These are phyloP conservation scores for Dothistroma pini DNA, from an alignment of 2,329 filamentous ascomycete species.

Conservation along the genomic window DNA sequence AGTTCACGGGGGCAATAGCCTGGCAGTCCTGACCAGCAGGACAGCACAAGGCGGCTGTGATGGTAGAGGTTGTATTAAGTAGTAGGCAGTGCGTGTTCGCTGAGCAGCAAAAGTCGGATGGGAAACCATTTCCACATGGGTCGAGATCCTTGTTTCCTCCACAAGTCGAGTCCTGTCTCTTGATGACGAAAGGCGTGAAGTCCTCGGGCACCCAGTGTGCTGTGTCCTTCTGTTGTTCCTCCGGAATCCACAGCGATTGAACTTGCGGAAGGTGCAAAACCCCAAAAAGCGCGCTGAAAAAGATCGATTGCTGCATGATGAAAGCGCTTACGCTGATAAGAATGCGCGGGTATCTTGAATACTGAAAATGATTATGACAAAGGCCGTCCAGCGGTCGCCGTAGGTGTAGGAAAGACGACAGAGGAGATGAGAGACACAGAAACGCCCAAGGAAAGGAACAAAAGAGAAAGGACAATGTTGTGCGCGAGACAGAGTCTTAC, in stretches of 20 bases:
- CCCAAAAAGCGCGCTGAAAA: constrained; percentile 32
- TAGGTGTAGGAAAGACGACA: constrained; percentile 7
- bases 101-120: constrained; percentile 65
- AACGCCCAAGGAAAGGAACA: constrained; percentile 10
- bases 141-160: constrained; percentile 45
- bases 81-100: constrained; percentile 52
- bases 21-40: constrained; percentile 56
- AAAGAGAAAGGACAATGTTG: constrained; percentile 6
- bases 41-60: constrained; percentile 69
- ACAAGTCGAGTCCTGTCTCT: constrained; percentile 43
- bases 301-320: constrained; percentile 14
- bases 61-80: constrained; percentile 59
- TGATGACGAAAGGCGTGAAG: constrained; percentile 19
- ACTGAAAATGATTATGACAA: constrained; percentile 3
- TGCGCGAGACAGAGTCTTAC: constrained; percentile 19
- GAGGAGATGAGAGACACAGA: constrained; percentile 14
- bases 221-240: constrained; percentile 14
- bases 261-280: constrained; percentile 19
- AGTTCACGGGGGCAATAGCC: constrained; percentile 62
- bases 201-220: constrained; percentile 19
- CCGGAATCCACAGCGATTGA: constrained; percentile 27
- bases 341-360: constrained; percentile 17
- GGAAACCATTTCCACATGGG: constrained; percentile 55
- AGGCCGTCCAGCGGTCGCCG: constrained; percentile 15
- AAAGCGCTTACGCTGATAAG: constrained; percentile 12